Evolutionary conservation across 768 basidiomycete genomes (phyloP), one percentile per base, ranked within the genome.

Genomic region (Collybiopsis luxurians): DNA sequence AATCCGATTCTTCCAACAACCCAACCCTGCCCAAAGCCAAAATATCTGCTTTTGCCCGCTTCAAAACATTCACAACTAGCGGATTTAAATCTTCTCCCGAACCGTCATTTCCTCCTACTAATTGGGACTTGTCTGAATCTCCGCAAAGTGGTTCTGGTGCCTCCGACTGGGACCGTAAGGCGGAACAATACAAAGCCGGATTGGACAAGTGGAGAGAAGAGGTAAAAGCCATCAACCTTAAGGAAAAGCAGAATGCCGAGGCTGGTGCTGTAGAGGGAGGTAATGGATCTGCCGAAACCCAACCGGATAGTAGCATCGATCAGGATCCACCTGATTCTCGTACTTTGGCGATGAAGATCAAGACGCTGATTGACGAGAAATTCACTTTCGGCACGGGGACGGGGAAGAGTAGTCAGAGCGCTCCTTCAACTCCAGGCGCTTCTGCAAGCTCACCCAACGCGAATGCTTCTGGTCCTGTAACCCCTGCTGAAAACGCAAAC

Each of bases 121-220:
- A 77, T n/a, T 80, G 79, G 79, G 69, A 71, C 36, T 66, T 77
- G 27, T 71, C 71, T 55, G 75, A 76, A 59, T 64, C 66, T 28
- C 56, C 57, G 39, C 48, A 58, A 50, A 30, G 57, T 57, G 61
- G 64, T 27, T 59, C 63, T 19, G 64, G 64, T 12, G 63, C 64
- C 0, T 62, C 63, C 24, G 59, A 57, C 5, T 58, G 62, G 21
- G 46, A 12, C 28, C 52, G 34, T 30, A 48, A 23, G 38, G 17
- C 46, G 28, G 34, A 57, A 30, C 55, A 34, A 45, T 60, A 28
- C 58, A 59, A 17, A 0, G 54, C 17, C 34, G 56, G 62, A 23
- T 21, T 61, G 17, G 44, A 57, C 24, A 48, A 60, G 11, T 56
- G 48, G 59, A 60, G 53, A 51, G 34, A 56, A 43, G 39, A 43